Evolutionary conservation across 2,329 filamentous ascomycete species (phyloP), one percentile per base, ranked within the genome.

Genomic region (Diaporthe longicolla): DNA sequence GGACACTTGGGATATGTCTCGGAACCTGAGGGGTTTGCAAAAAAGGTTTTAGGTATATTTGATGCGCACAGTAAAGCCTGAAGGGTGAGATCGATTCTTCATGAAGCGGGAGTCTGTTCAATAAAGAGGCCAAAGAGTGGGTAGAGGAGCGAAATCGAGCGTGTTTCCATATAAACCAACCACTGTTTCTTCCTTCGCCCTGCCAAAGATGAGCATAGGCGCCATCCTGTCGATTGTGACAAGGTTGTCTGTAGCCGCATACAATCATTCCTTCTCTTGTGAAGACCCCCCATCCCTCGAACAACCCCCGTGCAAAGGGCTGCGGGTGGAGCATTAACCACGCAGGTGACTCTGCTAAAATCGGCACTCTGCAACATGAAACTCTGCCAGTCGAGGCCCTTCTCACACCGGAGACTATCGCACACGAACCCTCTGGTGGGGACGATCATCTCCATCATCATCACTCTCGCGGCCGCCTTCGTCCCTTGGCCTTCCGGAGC

Each of bases 1-100:
- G 63, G 45, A 10, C 29, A 66, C 15, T 26, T 66, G 29, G 63
- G 45, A 19, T 66, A 52, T 52, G 29, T 52, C 63, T 66, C 63
- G 21, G 63, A 37, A 8, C 45, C 45, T 37, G 21, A 24, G 13
- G 21, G 21, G 11, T 66, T 52, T 66, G 45, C 63, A 5, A 37
- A 15, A 2, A 52, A 37, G 32, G 3, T 52, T 19, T 26, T 35
- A 9, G 32, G 63, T 32, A 52, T 52, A 37, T 52, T 52, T 11
- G n/a, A 21, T 26, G 45, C 19, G 45, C 45, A 66, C 19, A 29
- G 61, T 11, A 35, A 37, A 50, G 19, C 8, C 29, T 52, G 17
- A 37, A 17, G 24, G 21, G 45, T 3, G 37, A 40, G 13, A 13
- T 40, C 37, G 13, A 40, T 11, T 21, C 11, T 35, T 6, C n/a